Evolutionary conservation across 106 monocot species (phyloP), one percentile per base, ranked within the genome.

Genomic region (Dendrobium nobile): DNA sequence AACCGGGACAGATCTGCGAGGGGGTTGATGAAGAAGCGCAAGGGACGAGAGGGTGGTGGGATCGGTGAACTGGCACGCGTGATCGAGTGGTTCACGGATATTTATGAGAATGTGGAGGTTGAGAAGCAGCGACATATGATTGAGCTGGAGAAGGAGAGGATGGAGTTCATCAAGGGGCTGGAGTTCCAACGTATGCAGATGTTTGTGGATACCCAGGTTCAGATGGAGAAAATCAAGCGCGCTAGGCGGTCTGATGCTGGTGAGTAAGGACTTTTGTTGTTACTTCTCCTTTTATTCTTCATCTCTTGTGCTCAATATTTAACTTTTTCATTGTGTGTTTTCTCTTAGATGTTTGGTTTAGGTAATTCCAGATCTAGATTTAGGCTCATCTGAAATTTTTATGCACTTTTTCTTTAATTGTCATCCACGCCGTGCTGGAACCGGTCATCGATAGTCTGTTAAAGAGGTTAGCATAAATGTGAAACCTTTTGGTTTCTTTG

Each of bases 61-160:
- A 85, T 95, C 7, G 67, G 85, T 56, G 83, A 93, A 33, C 79
- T 98, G 47, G 92, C 98, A 3, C 81, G 79, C 54, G 92, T 89
- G 8, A 90, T 99, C 5, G 73, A 77, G 64, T 82, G 79, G 75
- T 88, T 98, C 27, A 87, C 86, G 13, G 92, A 94, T 80, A 87
- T 98, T 47, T 98, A 94, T 59, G 97, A 98, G 87, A 83, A 82
- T 73, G 91, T 99, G 75, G 98, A 95, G 86, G 72, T 47, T 47
- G 84, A 84, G 42, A 95, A 93, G 86, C 91, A 93, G 85, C 33
- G 83, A 65, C 89, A 99, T 59, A 86, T 95, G 89, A 80, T 93
- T 78, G 91, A 99, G 70, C 85, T 99, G 77, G 98, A 99, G 89
- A 92, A 85, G 91, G 92, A 99, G 88, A 58, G 91, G 83, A 99